These are phyloP conservation scores for Solanum habrochaites DNA, from an alignment of 257 asterid species.

Conservation along the genomic window DNA sequence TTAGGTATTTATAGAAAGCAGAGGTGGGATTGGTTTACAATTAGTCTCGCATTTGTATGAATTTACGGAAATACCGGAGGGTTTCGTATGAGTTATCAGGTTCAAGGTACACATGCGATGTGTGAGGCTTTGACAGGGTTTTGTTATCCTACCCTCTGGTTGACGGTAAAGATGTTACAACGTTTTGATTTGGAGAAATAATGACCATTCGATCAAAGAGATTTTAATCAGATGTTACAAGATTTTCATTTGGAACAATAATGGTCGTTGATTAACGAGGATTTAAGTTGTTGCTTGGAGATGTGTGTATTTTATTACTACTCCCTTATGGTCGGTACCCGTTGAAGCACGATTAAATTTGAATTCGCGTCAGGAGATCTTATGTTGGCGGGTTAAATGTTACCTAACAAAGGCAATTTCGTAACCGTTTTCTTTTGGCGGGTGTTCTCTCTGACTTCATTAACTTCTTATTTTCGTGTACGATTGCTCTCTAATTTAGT, in stretches of 20 bases:
- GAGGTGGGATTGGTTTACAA: not conserved
- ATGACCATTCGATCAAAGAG: not conserved
- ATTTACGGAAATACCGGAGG: conserved; percentile 38
- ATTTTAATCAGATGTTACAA: not conserved
- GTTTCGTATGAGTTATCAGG: conserved; percentile 4
- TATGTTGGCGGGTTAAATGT: fast-evolving
- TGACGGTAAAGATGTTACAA: not conserved
- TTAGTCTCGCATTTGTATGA: not conserved
- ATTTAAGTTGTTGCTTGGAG: not conserved
- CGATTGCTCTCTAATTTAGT: not conserved
- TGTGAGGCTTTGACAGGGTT: not conserved
- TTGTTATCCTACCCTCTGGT: conserved; percentile 1
- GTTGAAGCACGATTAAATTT: fast-evolving
- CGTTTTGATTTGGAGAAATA: not conserved
- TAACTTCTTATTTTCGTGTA: not conserved
- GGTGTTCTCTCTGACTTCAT: not conserved
- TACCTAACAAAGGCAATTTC: not conserved
- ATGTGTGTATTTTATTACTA: not conserved
- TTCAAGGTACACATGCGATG: conserved; percentile 5
- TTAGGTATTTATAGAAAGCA: conserved; percentile 37
- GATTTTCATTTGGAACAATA: not conserved
- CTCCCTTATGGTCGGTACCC: not conserved
- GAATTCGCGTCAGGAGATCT: not conserved
- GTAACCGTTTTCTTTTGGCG: not conserved
- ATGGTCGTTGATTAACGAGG: not conserved